Evolutionary conservation across 1,284 basidiomycete genomes (phyloP), one percentile per base, ranked within the genome.

Genomic region (Stygiomarasmius scandens): DNA sequence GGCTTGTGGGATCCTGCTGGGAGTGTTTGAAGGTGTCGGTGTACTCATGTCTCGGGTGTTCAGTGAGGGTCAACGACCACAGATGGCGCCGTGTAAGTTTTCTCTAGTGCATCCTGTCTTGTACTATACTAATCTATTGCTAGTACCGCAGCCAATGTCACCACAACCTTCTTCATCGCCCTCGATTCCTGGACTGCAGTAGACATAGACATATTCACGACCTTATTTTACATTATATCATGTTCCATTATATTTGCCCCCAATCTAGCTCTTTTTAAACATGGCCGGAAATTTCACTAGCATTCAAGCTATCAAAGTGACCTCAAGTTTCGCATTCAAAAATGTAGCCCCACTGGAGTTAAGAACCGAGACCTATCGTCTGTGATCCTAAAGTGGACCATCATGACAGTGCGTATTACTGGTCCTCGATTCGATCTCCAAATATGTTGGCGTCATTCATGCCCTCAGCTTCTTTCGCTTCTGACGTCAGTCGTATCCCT

Each of bases 11-110:
- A 96, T 99, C 63, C 79, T 99, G 22, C 84, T 99, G 19, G 96
- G 96, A 66, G 96, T 98, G 24, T 98, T 96, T 68, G 94, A 96
- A 72, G 96, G 96, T 69, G 93, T 96, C 8, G 95, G 95, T 65
- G 93, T 96, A 4, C 77, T 97, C 19, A 77, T 96, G 60, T 88
- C 87, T 55, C 82, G 93, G 58, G 85, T 94, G 63, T 91, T 95
- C 75, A 91, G 89, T 63, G 91, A 93, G 69, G 84, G 85, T 60
- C 88, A 90, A 69, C 81, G 89, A 67, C 92, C 89, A 62, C 89
- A 90, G 67, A 77, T 90, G 70, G 75, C 77, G 59, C 76, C 78
- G 59, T 65, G 80, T 82, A 65, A 67, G 79, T 71, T 2, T 34
- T 27, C 16, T 19, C 24, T 32, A 32, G 29, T 34, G n/a, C 6